phyloP scores from a whole-genome alignment of 148 eudicot species.

The Camellia lanceoleosa region DNA sequence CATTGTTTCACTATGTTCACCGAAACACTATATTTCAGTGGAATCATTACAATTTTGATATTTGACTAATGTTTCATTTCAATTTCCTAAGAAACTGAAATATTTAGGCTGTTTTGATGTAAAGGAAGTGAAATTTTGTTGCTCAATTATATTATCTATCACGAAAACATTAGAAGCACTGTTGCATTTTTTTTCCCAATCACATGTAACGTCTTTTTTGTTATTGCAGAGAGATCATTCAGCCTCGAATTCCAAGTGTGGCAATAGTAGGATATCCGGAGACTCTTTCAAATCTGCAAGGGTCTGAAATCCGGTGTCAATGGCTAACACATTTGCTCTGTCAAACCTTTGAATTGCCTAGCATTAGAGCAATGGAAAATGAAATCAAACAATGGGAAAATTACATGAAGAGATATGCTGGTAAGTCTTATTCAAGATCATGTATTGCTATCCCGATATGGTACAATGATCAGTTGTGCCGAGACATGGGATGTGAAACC shows the following conservation, averaged over 20 bases:
- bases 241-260: slow-evolving; percentile 33
- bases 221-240: slow-evolving; percentile 23
- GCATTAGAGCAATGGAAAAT: slow-evolving; percentile 23
- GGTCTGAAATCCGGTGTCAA: slow-evolving; percentile 26
- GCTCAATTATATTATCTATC: too few relatives aligned
- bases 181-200: too few relatives aligned
- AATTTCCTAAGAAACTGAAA: too few relatives aligned
- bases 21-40: too few relatives aligned
- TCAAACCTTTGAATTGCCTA: slow-evolving; percentile 23
- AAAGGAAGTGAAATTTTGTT: too few relatives aligned
- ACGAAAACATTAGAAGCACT: too few relatives aligned
- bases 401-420: slow-evolving; percentile 17
- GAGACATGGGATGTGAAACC: slow-evolving; percentile 30
- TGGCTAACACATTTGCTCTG: slow-evolving; percentile 26
- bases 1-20: too few relatives aligned
- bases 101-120: too few relatives aligned
- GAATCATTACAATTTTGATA: too few relatives aligned
- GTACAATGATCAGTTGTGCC: slow-evolving; percentile 29
- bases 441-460: slow-evolving; percentile 21
- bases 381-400: slow-evolving; percentile 12
- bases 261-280: slow-evolving; percentile 33
- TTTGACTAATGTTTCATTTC: too few relatives aligned
- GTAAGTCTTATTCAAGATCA: slow-evolving; percentile 12
- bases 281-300: slow-evolving; percentile 23
- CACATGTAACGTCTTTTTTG: background rate